These are phyloP conservation scores for Aspergillus sp. DNA, from an alignment of 2,329 filamentous ascomycete species.

Conservation along the genomic window DNA sequence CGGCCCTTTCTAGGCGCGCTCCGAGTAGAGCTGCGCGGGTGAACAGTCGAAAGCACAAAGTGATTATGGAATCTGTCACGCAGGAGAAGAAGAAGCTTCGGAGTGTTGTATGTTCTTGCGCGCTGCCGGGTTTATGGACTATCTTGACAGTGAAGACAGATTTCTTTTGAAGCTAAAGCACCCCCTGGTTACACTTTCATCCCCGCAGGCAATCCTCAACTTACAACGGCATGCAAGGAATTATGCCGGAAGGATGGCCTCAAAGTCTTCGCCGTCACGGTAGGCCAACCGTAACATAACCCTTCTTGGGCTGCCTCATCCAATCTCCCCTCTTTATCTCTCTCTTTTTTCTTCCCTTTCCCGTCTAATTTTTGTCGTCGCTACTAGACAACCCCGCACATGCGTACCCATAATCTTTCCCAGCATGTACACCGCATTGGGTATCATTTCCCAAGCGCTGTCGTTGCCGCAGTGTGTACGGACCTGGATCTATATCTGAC, in stretches of 20 bases:
- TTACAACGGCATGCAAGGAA: slow-evolving; percentile 62
- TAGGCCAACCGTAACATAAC: slow-evolving; percentile 39
- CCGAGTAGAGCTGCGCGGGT: slow-evolving; percentile 33
- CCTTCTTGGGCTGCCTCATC: slow-evolving; percentile 11
- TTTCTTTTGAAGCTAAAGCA: slow-evolving; percentile 55
- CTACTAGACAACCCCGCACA: slow-evolving; percentile 50
- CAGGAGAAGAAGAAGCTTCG: slow-evolving; percentile 62
- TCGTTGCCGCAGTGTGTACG: slow-evolving; percentile 58
- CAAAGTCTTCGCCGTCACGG: slow-evolving; percentile 60
- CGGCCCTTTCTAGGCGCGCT: slow-evolving; percentile 33
- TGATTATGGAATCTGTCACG: slow-evolving; percentile 58
- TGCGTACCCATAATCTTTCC: slow-evolving; percentile 53
- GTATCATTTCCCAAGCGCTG: slow-evolving; percentile 61
- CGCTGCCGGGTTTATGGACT: slow-evolving; percentile 4
- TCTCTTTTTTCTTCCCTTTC: background rate
- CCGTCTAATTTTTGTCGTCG: background rate
- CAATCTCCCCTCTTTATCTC: background rate
- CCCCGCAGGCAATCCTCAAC: slow-evolving; percentile 58
- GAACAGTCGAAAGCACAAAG: slow-evolving; percentile 52
- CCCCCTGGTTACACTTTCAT: slow-evolving; percentile 63
- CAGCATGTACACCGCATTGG: slow-evolving; percentile 63
- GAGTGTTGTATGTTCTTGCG: slow-evolving; percentile 45
- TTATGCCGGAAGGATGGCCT: slow-evolving; percentile 55
- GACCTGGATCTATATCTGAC: slow-evolving; percentile 48
- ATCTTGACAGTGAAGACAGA: slow-evolving; percentile 45